Conservation (phyloP, 768 basidiomycete genomes). For the Kwoniella dejecticola region DNA sequence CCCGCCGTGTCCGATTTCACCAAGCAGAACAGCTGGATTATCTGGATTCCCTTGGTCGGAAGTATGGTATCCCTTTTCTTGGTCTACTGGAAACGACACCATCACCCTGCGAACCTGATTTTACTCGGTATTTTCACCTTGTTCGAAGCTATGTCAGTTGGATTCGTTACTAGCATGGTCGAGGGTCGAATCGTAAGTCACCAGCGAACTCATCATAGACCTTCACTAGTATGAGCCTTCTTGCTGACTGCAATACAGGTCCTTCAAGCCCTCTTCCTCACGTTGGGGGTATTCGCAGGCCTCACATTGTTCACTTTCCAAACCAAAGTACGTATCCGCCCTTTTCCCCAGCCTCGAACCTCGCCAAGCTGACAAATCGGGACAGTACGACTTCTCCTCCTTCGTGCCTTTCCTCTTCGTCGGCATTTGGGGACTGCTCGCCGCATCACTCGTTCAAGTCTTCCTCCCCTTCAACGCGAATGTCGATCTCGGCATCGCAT, state of each 20-base stretch:
- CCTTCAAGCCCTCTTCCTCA: slow-evolving; percentile 87
- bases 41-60: slow-evolving; percentile 58
- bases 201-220: no score
- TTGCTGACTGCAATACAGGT: slow-evolving; percentile 59
- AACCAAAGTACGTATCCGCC: slow-evolving; percentile 70
- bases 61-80: slow-evolving; percentile 76
- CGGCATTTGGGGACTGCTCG: slow-evolving; percentile 73
- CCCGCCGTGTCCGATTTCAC: slow-evolving; percentile 72
- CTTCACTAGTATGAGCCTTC: no score
- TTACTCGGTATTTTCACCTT: slow-evolving; percentile 84
- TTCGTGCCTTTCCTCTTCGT: slow-evolving; percentile 89
- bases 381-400: slow-evolving; percentile 87
- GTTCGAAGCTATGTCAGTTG: slow-evolving; percentile 86
- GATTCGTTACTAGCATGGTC: slow-evolving; percentile 67
- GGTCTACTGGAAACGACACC: slow-evolving; percentile 90
- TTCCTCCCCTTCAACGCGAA: slow-evolving; percentile 84
- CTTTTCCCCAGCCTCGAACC: background rate
- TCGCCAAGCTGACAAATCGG: no score
- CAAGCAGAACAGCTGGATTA: slow-evolving; percentile 70
- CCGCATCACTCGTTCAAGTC: slow-evolving; percentile 77
- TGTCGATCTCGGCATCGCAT: slow-evolving; percentile 76
- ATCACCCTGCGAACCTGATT: slow-evolving; percentile 81
- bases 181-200: slow-evolving; percentile 52
- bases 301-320: slow-evolving; percentile 93
- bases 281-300: slow-evolving; percentile 87